phyloP scores from a whole-genome alignment of 2,329 filamentous ascomycete species.

The Capronia americana region DNA sequence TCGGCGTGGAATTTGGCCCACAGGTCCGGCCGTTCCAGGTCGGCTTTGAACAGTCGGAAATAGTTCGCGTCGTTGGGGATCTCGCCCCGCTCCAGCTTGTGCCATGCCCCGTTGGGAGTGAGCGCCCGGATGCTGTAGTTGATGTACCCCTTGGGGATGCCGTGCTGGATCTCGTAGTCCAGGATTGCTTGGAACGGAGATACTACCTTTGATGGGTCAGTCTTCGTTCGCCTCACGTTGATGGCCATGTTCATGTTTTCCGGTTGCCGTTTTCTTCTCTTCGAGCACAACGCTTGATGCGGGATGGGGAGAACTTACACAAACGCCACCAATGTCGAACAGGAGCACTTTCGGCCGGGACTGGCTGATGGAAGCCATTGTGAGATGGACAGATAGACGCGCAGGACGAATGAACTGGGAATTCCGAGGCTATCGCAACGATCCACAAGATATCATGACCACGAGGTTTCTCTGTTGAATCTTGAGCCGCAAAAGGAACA shows the following conservation, averaged over 20 bases:
- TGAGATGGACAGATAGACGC: background rate
- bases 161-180: constrained; percentile 79
- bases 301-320: constrained; percentile 67
- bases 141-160: constrained; percentile 86
- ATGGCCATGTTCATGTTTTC: background rate
- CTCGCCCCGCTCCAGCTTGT: constrained; percentile 82
- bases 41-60: constrained; percentile 75
- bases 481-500: background rate
- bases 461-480: background rate
- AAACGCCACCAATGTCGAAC: constrained; percentile 96
- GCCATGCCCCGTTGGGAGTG: constrained; percentile 82
- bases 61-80: constrained; percentile 76
- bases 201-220: constrained; percentile 65
- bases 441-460: background rate
- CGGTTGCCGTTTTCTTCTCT: background rate
- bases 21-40: constrained; percentile 69
- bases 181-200: constrained; percentile 94
- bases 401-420: background rate
- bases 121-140: constrained; percentile 86
- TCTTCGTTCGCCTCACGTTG: background rate
- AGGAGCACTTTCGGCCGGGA: constrained; percentile 72
- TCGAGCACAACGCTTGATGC: background rate
- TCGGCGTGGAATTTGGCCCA: constrained; percentile 69
- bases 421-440: background rate
- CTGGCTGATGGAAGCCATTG: constrained; percentile 8